Conservation (phyloP, 1,284 basidiomycete genomes). For the Sanguinoderma infundibulare region DNA sequence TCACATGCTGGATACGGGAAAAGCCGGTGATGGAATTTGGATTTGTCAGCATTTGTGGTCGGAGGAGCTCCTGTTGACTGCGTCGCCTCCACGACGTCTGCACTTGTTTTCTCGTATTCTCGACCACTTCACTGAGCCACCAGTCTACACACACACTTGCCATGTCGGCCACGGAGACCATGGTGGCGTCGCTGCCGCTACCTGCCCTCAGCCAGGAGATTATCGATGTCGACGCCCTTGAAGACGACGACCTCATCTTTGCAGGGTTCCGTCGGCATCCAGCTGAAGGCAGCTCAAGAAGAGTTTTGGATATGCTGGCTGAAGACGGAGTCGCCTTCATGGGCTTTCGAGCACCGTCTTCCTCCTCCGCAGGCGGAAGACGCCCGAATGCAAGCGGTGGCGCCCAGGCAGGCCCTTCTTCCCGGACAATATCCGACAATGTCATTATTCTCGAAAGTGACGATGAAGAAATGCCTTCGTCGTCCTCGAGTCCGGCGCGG, state of each 20-base stretch:
- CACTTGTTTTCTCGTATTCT: neutral
- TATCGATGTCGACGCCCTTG: conserved; percentile 29
- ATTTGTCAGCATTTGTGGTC: neutral
- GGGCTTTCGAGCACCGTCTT: conserved; percentile 10
- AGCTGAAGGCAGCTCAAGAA: neutral
- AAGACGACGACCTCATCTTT: conserved; percentile 32
- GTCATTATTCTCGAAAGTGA: conserved; percentile 47
- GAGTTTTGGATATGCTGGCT: neutral
- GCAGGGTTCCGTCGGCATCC: conserved; percentile 23
- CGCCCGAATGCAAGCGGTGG: conserved; percentile 14
- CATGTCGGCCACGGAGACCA: conserved; percentile 9
- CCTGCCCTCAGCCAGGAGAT: conserved; percentile 1
- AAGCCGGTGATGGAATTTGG: too few species aligned
- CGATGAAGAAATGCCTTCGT: conserved; percentile 39
- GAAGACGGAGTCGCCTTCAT: conserved; percentile 16
- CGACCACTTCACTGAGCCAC: neutral
- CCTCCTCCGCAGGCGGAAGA: neutral
- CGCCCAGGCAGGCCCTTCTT: conserved; percentile 21
- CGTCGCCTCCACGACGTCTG: neutral
- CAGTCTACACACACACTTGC: neutral
- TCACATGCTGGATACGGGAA: too few species aligned
- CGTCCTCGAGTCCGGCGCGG: conserved; percentile 22
- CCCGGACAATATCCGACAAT: conserved; percentile 14
- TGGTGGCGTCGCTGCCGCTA: neutral
- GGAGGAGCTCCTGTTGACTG: neutral